These are phyloP conservation scores for Sporothrix pallida DNA, from an alignment of 2,329 filamentous ascomycete genomes.

Conservation along the genomic window DNA sequence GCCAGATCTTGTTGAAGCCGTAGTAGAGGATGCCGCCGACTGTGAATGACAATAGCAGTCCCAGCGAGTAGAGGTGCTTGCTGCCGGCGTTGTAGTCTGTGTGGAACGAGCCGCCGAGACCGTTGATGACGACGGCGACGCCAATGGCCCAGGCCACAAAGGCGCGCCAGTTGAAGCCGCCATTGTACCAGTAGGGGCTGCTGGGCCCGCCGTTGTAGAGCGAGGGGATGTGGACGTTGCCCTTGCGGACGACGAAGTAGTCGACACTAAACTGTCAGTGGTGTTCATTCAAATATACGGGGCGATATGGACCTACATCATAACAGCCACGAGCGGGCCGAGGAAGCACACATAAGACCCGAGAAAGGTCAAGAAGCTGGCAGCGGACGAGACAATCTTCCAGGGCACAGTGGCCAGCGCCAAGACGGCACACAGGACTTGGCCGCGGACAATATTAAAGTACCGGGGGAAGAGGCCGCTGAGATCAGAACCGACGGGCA, in stretches of 20 bases:
- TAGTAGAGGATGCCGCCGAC: constrained; percentile 45
- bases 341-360: constrained; percentile 38
- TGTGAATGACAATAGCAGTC: constrained; percentile 46
- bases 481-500: constrained; percentile 47
- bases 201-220: constrained; percentile 45
- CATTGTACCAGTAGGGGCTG: constrained; percentile 45
- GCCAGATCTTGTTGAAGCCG: constrained; percentile 47
- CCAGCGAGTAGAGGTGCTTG: constrained; percentile 44
- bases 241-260: constrained; percentile 47
- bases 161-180: constrained; percentile 47
- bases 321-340: constrained; percentile 30
- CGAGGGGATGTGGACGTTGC: constrained; percentile 45
- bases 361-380: constrained; percentile 38
- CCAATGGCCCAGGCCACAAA: constrained; percentile 45
- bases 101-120: constrained; percentile 45
- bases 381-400: constrained; percentile 38
- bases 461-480: constrained; percentile 45
- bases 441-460: constrained; percentile 45
- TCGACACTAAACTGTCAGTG: too few species aligned
- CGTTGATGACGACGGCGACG: constrained; percentile 46
- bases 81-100: constrained; percentile 43
- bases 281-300: too few species aligned
- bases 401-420: constrained; percentile 38
- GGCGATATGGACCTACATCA: too few species aligned
- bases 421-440: constrained; percentile 40